A percentile compares a stretch with the other conserved stretches of the same genome.
Conservation (phyloP, 192 early-diverging fungal species). For the Diversispora eburnea region DNA sequence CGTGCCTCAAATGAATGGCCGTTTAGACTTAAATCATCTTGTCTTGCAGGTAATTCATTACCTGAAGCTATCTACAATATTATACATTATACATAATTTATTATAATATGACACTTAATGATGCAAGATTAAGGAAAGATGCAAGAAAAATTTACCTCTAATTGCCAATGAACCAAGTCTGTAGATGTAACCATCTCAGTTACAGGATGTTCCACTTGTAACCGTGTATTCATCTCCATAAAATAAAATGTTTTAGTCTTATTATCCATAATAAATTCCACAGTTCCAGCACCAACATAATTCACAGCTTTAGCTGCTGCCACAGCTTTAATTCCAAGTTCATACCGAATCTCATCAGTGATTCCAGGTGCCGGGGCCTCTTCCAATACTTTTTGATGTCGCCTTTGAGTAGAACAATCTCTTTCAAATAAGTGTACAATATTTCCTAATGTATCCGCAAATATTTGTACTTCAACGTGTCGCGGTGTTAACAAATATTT, state of each 20-base stretch:
- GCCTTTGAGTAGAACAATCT: constrained; percentile 91
- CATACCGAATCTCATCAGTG: constrained; percentile 61
- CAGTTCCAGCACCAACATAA: constrained; percentile 93
- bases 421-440: constrained; percentile 92
- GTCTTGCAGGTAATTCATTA: constrained; percentile 71
- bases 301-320: constrained; percentile 89
- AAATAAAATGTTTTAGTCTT: constrained; percentile 87
- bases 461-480: constrained; percentile 95
- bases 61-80: constrained; percentile 73
- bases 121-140: constrained; percentile 1
- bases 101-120: background rate
- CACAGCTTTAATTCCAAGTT: constrained; percentile 84
- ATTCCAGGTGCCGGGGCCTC: constrained; percentile 92
- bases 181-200: constrained; percentile 95
- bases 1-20: constrained; percentile 97
- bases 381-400: constrained; percentile 96
- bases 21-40: constrained; percentile 65
- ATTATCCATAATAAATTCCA: constrained; percentile 96
- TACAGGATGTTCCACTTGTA: constrained; percentile 95
- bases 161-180: constrained; percentile 93
- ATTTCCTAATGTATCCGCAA: constrained; percentile 86
- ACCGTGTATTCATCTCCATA: constrained; percentile 97
- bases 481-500: constrained; percentile 85
- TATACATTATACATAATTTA: background rate
- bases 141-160: constrained; percentile 50